A percentile compares a stretch with the other conserved stretches of the same genome.
These are phyloP conservation scores for Lepidium aucheri DNA, from an alignment of 345 rosid species.

Conservation along the genomic window DNA sequence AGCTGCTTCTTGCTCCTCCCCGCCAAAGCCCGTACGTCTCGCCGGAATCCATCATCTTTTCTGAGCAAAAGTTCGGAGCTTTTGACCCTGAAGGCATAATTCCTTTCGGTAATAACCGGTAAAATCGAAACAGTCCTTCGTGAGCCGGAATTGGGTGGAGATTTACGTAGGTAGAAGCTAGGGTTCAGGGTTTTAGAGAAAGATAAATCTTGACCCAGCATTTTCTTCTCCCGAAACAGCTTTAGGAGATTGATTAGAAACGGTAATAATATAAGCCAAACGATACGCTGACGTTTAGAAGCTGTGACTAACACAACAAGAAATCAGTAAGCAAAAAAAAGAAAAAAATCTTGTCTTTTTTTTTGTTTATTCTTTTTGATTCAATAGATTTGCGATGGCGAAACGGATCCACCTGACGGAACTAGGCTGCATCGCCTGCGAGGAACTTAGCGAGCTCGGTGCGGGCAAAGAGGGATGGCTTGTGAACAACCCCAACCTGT, in stretches of 20 bases:
- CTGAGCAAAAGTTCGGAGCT: constrained; percentile 15
- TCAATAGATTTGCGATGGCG: constrained; percentile 33
- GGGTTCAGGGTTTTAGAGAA: constrained; percentile 79
- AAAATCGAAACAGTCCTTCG: constrained; percentile 14
- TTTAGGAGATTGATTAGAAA: background rate
- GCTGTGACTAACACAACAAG: background rate
- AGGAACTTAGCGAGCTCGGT: constrained; percentile 67
- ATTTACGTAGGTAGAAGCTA: constrained; percentile 16
- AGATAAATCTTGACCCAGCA: constrained; percentile 40
- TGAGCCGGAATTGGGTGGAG: constrained; percentile 12
- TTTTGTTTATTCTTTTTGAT: background rate
- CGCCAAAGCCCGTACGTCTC: constrained; percentile 54
- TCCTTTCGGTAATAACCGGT: background rate
- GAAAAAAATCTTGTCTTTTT: background rate
- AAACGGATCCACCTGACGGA: constrained; percentile 66
- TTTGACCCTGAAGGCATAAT: constrained; percentile 5
- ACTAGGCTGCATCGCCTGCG: constrained; percentile 81
- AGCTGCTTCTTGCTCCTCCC: constrained; percentile 86
- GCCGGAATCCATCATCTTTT: constrained; percentile 21
- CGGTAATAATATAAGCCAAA: background rate
- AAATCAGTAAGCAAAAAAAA: background rate
- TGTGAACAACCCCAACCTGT: constrained; percentile 47
- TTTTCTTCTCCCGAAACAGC: constrained; percentile 17
- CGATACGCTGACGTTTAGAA: constrained; percentile 4
- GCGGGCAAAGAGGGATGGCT: constrained; percentile 98